phyloP scores from a whole-genome alignment of 2,329 filamentous ascomycete genomes.

The Shiraia bambusicola region DNA sequence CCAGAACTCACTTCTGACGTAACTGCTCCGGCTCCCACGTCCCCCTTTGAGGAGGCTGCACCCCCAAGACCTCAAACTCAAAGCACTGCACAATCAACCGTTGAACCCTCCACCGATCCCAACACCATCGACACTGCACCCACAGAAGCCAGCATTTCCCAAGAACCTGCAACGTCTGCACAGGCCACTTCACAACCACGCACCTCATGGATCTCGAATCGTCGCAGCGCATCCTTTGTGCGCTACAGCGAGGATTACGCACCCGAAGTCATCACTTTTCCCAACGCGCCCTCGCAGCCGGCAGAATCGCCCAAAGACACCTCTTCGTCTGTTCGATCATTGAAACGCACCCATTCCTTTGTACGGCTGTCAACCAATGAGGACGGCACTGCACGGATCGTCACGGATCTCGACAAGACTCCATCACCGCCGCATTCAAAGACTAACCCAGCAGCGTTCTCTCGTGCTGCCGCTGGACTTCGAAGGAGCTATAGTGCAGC shows the following conservation, averaged over 20 bases:
- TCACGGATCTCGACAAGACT: constrained; percentile 67
- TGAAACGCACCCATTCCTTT: constrained; percentile 51
- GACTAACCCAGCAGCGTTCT: constrained; percentile 48
- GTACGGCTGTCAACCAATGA: constrained; percentile 80
- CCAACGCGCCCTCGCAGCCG: constrained; percentile 22
- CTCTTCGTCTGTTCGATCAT: constrained; percentile 48
- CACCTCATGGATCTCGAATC: constrained; percentile 49
- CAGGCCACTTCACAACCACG: constrained; percentile 35
- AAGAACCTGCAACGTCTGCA: constrained; percentile 34
- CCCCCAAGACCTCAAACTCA: constrained; percentile 19
- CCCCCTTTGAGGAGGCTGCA: constrained; percentile 12
- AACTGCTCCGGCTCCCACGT: constrained; percentile 14
- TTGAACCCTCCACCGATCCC: constrained; percentile 25
- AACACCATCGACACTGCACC: constrained; percentile 26
- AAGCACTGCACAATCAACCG: constrained; percentile 16
- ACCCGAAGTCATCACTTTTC: constrained; percentile 34
- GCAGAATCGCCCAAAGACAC: constrained; percentile 47
- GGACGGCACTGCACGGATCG: constrained; percentile 87
- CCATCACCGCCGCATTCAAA: constrained; percentile 65
- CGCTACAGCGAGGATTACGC: constrained; percentile 37
- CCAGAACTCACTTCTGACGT: constrained; percentile 25
- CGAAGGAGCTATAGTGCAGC: constrained; percentile 72
- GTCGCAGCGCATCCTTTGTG: constrained; percentile 47
- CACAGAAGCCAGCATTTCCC: constrained; percentile 33
- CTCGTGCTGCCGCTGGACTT: constrained; percentile 53